Evolutionary conservation across 805 yeast genomes (phyloP).

Genomic region (Metschnikowia sp.): DNA sequence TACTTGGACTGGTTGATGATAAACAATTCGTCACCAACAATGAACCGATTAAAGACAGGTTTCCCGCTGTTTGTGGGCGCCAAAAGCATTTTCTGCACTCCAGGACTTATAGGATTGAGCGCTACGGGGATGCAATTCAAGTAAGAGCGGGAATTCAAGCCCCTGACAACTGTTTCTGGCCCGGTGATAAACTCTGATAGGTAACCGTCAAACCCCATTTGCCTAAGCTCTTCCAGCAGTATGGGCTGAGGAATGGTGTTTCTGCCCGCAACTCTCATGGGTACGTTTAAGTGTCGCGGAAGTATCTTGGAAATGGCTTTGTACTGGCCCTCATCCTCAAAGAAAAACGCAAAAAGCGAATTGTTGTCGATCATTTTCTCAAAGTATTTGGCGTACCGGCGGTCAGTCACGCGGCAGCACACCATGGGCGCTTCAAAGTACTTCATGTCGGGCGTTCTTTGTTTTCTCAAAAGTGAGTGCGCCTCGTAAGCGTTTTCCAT

Average conservation of each 20-base stretch:
- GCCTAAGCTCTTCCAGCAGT: constrained; percentile 32
- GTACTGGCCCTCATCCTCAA: constrained; percentile 50
- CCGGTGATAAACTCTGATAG: constrained; percentile 69
- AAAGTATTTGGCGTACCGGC: constrained; percentile 49
- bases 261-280: constrained; percentile 48
- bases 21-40: constrained; percentile 55
- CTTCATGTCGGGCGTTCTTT: constrained; percentile 37
- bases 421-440: constrained; percentile 76
- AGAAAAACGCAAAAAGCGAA: constrained; percentile 62
- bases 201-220: constrained; percentile 77
- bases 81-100: constrained; percentile 37
- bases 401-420: constrained; percentile 52
- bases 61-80: constrained; percentile 35
- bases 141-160: constrained; percentile 57
- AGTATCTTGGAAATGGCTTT: constrained; percentile 34
- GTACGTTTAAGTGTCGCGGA: constrained; percentile 44
- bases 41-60: constrained; percentile 51
- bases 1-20: constrained; percentile 56
- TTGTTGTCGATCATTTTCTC: constrained; percentile 54
- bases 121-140: constrained; percentile 63
- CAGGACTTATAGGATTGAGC: constrained; percentile 37
- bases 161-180: constrained; percentile 64
- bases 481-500: constrained; percentile 39
- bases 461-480: constrained; percentile 32
- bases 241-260: constrained; percentile 15